phyloP scores from a whole-genome alignment of 257 asterid genomes.

The Agastache rugosa region DNA sequence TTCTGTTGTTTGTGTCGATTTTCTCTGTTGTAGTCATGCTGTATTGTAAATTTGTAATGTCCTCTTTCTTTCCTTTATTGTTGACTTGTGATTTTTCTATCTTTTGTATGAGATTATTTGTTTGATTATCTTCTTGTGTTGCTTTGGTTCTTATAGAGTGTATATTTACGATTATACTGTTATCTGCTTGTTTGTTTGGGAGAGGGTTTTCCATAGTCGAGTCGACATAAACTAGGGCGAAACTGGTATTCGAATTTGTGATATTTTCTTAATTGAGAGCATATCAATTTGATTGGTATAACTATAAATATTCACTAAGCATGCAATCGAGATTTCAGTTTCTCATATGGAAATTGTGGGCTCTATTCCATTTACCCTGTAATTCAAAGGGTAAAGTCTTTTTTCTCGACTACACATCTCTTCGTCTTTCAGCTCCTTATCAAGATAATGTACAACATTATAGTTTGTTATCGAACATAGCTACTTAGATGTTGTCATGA shows the following conservation, averaged over 20 bases:
- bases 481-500: background rate
- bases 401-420: background rate
- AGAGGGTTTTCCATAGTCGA: background rate
- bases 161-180: background rate
- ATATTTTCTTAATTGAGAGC: background rate
- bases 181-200: background rate
- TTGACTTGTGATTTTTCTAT: background rate
- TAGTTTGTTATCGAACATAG: background rate
- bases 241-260: background rate
- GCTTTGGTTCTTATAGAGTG: background rate
- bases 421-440: background rate
- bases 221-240: background rate
- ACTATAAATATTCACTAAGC: background rate
- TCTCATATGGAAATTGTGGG: background rate
- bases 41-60: background rate
- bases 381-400: background rate
- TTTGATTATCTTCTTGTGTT: background rate
- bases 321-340: background rate
- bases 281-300: background rate
- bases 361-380: background rate
- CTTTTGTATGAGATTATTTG: constrained; percentile 6
- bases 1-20: background rate
- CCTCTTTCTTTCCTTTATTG: background rate
- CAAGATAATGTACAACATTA: too few species aligned
- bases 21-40: background rate